Evolutionary conservation across 2,329 filamentous ascomycete species (phyloP), one percentile per base, ranked within the genome.

Genomic region (Hypoxylon sp.): DNA sequence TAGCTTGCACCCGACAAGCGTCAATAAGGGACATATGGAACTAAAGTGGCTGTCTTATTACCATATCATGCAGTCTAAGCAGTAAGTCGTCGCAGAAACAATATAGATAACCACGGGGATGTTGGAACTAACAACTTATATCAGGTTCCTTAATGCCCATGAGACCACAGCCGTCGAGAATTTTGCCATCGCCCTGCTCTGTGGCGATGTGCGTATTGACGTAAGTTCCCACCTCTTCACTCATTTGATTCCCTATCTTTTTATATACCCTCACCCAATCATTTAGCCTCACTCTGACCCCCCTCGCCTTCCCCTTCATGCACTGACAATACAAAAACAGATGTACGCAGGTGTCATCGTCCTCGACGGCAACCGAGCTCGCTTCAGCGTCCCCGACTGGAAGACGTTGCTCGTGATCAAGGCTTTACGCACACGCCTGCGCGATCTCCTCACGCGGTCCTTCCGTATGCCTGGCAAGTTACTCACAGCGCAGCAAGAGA

Each of bases 11-110:
- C 92, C 94, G 0, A 92, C 91, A 0, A 97, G 93, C 0, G 93
- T 99, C 71, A 98, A 98, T 79, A 94, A 94, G 76, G 87, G 85
- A 6, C 84, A 83, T 65, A 82, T 84, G 50, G 87, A 89, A 43
- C 82, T 94, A 41, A 91, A 90, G 75, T 98, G 93, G 89, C 82
- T 99, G 48, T 96, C 93, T 0, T 99, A 97, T 79, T 98, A 98
- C 81, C 92, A 97, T 78, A 97, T 98, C 70, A 97, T 98, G 93
- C 94, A 98, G 79, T 91, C 92, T 2, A 94, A 91, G 83, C 82
- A 93, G 90, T 86, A 87, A 86, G 83, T 84, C 25, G 21, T 53
- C 5, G 23, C 21, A 9, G 7, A 52, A 57, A 25, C 5, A 9
- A 5, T 32, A 13, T 30, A 3, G 10, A 9, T 21, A 5, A 3